Conservation (phyloP, 495 filamentous ascomycete genomes). For the Aspergillus homomorphus region DNA sequence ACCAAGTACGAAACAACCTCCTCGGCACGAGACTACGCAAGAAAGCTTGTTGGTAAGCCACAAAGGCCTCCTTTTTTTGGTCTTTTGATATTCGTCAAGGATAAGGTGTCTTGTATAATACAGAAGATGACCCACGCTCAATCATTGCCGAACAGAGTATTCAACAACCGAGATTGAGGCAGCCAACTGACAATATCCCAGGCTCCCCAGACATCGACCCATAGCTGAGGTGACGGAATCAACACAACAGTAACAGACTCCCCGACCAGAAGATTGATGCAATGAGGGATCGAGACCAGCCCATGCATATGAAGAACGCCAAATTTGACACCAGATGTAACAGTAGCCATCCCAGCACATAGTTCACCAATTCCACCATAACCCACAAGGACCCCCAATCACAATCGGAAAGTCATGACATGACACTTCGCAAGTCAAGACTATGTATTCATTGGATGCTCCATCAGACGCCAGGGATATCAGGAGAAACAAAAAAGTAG, state of each 20-base stretch:
- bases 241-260: constrained; percentile 1
- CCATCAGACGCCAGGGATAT: constrained; percentile 27
- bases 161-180: neutral
- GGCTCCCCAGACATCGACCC: no score
- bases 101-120: constrained; percentile 14
- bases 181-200: neutral
- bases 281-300: constrained; percentile 16
- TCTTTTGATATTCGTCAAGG: constrained; percentile 15
- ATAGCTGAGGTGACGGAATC: neutral
- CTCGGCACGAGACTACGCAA: neutral
- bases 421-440: constrained; percentile 8
- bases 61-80: constrained; percentile 27
- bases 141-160: neutral
- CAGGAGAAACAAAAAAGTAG: constrained; percentile 14
- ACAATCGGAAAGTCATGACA: constrained; percentile 17
- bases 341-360: constrained; percentile 15
- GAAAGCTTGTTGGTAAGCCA: constrained; percentile 16
- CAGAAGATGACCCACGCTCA: constrained; percentile 4
- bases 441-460: constrained; percentile 19
- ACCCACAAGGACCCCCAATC: constrained; percentile 20
- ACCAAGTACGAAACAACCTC: no score
- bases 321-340: constrained; percentile 19
- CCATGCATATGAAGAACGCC: constrained; percentile 29
- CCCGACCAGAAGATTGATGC: constrained; percentile 21
- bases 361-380: constrained; percentile 22